These are phyloP conservation scores for Diaporthe australafricana DNA, from an alignment of 2,329 filamentous ascomycete species.

Conservation along the genomic window DNA sequence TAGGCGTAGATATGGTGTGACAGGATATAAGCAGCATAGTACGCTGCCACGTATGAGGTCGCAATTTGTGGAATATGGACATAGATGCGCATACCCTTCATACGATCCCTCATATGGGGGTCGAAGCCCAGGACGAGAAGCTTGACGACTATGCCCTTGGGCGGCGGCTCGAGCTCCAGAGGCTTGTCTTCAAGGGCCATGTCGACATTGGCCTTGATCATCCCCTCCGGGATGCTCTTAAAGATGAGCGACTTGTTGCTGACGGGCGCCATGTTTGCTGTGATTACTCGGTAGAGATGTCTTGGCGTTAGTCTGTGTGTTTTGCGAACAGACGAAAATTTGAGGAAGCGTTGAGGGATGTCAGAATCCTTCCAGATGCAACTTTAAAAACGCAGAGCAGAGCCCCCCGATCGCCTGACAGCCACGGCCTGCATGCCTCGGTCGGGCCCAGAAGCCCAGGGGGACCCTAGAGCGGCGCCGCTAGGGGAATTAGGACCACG, in stretches of 20 bases:
- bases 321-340: neutral
- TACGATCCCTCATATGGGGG: slow-evolving; percentile 37
- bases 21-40: no score
- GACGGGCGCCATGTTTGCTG: slow-evolving; percentile 27
- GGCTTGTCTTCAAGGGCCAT: slow-evolving; percentile 32
- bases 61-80: no score
- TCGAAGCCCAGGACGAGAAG: slow-evolving; percentile 33
- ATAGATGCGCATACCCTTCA: no score
- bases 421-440: slow-evolving; percentile 1
- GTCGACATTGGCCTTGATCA: slow-evolving; percentile 31
- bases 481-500: neutral
- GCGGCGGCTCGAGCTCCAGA: slow-evolving; percentile 31
- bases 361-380: neutral
- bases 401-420: slow-evolving; percentile 11
- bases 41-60: no score
- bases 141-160: slow-evolving; percentile 36
- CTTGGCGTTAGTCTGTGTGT: neutral
- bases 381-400: neutral
- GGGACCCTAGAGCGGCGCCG: neutral
- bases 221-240: slow-evolving; percentile 30
- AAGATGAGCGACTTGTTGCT: slow-evolving; percentile 33
- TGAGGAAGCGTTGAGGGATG: neutral
- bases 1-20: no score
- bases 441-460: neutral
- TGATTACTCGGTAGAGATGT: neutral